Conservation (phyloP, 2,329 filamentous ascomycete species). For the Sporothrix schenckii region DNA sequence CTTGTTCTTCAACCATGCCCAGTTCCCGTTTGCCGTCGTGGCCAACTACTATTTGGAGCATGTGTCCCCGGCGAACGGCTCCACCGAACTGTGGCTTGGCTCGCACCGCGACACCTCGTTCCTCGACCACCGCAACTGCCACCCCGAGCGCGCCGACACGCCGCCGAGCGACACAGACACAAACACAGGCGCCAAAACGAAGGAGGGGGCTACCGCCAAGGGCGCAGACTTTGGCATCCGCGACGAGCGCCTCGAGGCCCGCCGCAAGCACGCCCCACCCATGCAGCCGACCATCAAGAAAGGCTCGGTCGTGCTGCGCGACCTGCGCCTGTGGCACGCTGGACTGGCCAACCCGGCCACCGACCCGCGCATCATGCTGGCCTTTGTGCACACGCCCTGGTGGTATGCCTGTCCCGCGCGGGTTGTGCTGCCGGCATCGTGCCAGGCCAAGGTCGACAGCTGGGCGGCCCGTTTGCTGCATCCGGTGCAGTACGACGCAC, state of each 20-base stretch:
- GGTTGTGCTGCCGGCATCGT: constrained; percentile 32
- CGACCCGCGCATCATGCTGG: constrained; percentile 51
- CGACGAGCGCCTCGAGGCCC: constrained; percentile 39
- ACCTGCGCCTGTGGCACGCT: constrained; percentile 55
- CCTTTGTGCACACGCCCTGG: constrained; percentile 45
- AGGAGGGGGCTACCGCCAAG: neutral
- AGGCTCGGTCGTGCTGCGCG: constrained; percentile 50
- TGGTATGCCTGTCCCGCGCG: constrained; percentile 43
- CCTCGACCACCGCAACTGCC: constrained; percentile 26
- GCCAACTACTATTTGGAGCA: constrained; percentile 53
- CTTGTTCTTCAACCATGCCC: constrained; percentile 43
- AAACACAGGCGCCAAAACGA: constrained; percentile 28
- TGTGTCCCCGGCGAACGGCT: constrained; percentile 50
- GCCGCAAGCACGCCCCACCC: constrained; percentile 43
- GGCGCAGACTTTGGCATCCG: constrained; percentile 32
- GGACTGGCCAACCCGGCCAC: constrained; percentile 51
- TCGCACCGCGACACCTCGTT: constrained; percentile 44
- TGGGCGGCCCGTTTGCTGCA: neutral
- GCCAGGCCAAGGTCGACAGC: neutral
- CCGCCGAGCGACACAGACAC: constrained; percentile 33
- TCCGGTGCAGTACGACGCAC: constrained; percentile 31
- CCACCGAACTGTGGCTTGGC: constrained; percentile 56
- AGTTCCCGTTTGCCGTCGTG: constrained; percentile 53
- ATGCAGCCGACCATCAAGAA: constrained; percentile 48
- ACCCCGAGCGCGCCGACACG: constrained; percentile 39